phyloP scores from a whole-genome alignment of 768 basidiomycete species.

The Sarcomyxa edulis region DNA sequence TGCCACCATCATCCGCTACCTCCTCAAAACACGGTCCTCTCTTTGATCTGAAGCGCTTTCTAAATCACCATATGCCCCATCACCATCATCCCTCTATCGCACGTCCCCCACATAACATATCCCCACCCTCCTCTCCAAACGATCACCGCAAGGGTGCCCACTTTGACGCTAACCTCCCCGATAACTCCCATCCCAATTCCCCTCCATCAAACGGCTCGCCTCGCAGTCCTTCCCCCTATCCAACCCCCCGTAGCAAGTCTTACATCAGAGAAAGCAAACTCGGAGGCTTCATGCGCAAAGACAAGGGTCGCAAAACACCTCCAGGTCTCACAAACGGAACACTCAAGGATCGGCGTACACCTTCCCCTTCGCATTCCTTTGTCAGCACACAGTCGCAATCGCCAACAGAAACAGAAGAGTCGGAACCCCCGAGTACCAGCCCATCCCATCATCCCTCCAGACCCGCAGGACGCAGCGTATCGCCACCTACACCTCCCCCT shows the following conservation, averaged over 20 bases:
- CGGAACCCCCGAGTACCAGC: slow-evolving; percentile 15
- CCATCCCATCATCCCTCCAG: slow-evolving; percentile 8
- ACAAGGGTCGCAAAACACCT: slow-evolving; percentile 13
- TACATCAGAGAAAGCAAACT: slow-evolving; percentile 13
- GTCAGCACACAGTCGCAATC: slow-evolving; percentile 19
- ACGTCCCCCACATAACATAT: slow-evolving; percentile 3
- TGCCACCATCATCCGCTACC: slow-evolving; percentile 10
- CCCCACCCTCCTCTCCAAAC: neutral
- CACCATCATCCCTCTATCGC: slow-evolving; percentile 15
- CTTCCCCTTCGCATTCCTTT: slow-evolving; percentile 22
- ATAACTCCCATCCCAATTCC: neutral
- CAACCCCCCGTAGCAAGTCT: slow-evolving; percentile 4
- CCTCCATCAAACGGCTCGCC: neutral
- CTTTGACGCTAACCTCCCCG: slow-evolving; percentile 5
- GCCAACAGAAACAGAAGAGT: slow-evolving; percentile 15
- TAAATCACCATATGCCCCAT: slow-evolving; percentile 74
- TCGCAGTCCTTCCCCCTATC: neutral
- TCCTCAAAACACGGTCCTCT: slow-evolving; percentile 44
- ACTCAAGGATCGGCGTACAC: slow-evolving; percentile 40
- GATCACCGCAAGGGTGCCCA: slow-evolving; percentile 2
- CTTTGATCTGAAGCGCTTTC: slow-evolving; percentile 47
- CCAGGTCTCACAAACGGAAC: slow-evolving; percentile 25
- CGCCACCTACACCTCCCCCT: slow-evolving; percentile 13
- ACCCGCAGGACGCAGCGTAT: slow-evolving; percentile 4
- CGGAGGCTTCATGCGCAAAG: slow-evolving; percentile 22